phyloP scores from a whole-genome alignment of 345 rosid genomes.

The Murraya paniculata region DNA sequence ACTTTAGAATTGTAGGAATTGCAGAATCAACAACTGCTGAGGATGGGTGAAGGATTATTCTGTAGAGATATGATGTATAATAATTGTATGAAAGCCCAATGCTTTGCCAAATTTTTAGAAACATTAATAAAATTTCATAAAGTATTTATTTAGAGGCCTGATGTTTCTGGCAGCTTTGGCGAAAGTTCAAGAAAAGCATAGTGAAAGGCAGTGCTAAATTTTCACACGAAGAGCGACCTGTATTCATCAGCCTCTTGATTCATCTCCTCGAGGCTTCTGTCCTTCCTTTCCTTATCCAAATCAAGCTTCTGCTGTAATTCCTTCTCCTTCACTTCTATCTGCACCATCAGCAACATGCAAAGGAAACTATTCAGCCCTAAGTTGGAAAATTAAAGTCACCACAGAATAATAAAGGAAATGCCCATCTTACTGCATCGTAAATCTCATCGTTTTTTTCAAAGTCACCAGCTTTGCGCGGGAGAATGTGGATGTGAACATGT shows the following conservation, averaged over 20 bases:
- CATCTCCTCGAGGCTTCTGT: conserved; percentile 76
- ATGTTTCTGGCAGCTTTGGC: not conserved
- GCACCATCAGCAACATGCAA: conserved; percentile 9
- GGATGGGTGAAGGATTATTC: not conserved
- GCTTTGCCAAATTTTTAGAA: not conserved
- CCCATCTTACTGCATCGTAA: conserved; percentile 70
- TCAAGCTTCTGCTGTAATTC: conserved; percentile 69
- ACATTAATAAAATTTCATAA: not conserved
- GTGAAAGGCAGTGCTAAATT: not conserved
- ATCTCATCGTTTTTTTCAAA: conserved; percentile 90
- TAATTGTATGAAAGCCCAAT: not conserved
- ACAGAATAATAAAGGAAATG: not conserved
- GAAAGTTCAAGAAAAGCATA: not conserved
- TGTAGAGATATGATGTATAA: not conserved
- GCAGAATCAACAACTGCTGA: not conserved
- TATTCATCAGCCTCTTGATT: conserved; percentile 67
- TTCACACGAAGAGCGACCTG: conserved; percentile 38
- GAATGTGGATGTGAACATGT: conserved; percentile 86
- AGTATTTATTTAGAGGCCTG: not conserved
- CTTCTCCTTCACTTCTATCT: conserved; percentile 76
- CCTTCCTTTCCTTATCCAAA: conserved; percentile 74
- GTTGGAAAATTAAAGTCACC: not conserved
- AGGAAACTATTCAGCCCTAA: not conserved
- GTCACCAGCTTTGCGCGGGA: conserved; percentile 81
- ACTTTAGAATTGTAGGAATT: not conserved